Percentiles rank a stretch among this genome's conserved stretches.
These are phyloP conservation scores for Hyaloscypha finlandica DNA, from an alignment of 495 filamentous ascomycete genomes.

Conservation along the genomic window DNA sequence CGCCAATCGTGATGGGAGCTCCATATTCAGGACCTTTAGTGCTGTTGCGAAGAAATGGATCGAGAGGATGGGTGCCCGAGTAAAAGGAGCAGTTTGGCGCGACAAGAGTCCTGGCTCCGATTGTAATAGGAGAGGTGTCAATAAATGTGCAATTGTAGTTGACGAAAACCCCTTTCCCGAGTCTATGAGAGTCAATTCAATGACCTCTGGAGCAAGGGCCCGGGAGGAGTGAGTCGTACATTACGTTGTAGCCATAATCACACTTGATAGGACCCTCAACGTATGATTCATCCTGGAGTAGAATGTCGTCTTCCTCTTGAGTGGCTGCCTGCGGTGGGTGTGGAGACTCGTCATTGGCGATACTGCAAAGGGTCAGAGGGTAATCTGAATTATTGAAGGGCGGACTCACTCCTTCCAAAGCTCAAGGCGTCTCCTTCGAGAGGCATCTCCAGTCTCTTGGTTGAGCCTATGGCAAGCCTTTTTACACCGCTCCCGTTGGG, in stretches of 20 bases:
- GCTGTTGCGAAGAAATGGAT: conserved; percentile 73
- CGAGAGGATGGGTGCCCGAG: conserved; percentile 73
- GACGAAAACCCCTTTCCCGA: conserved; percentile 71
- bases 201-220: conserved; percentile 5
- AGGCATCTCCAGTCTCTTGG: conserved; percentile 50
- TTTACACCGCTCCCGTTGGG: conserved; percentile 59
- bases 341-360: conserved; percentile 59
- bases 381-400: neutral
- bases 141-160: conserved; percentile 76
- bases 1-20: conserved; percentile 72
- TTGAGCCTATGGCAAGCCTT: conserved; percentile 65
- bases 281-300: conserved; percentile 63
- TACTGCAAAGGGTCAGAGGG: conserved; percentile 41
- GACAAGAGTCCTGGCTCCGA: conserved; percentile 78
- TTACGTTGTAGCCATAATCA: conserved; percentile 78
- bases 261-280: conserved; percentile 68
- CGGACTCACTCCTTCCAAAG: conserved; percentile 72
- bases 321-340: conserved; percentile 57
- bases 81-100: conserved; percentile 79
- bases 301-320: conserved; percentile 58
- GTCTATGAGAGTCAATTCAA: conserved; percentile 29
- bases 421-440: conserved; percentile 59
- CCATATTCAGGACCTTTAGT: conserved; percentile 74
- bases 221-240: conserved; percentile 27
- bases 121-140: conserved; percentile 75